A percentile compares a stretch with the other conserved stretches of the same genome.
These are phyloP conservation scores for Brassica hybrid DNA, from an alignment of 441 rosid genomes.

Conservation along the genomic window DNA sequence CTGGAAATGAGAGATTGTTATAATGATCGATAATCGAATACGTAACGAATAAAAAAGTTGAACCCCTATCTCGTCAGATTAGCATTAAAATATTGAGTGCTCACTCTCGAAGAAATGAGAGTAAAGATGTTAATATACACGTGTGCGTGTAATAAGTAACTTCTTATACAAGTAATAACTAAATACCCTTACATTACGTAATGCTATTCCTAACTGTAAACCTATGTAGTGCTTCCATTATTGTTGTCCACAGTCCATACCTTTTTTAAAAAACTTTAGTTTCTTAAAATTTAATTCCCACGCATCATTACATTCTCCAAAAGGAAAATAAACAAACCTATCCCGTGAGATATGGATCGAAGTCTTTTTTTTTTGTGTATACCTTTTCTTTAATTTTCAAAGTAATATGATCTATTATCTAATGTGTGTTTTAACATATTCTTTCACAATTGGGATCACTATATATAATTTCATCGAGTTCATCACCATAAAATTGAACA, in stretches of 20 bases:
- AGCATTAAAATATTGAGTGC: conserved; percentile 1
- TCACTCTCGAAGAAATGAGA: neutral
- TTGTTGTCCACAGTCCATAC: neutral
- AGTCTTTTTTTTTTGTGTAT: neutral
- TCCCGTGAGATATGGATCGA: neutral
- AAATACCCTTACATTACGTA: neutral
- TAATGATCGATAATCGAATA: neutral
- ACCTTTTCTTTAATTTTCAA: neutral
- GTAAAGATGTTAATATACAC: neutral
- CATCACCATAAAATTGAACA: no score
- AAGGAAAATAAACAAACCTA: neutral
- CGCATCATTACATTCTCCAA: conserved; percentile 12
- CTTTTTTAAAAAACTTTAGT: neutral
- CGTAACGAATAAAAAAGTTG: neutral
- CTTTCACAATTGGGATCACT: neutral
- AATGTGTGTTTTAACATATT: neutral
- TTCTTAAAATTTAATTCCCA: neutral
- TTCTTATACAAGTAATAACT: neutral
- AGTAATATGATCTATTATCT: neutral
- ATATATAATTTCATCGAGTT: neutral
- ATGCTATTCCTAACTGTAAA: neutral
- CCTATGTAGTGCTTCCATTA: neutral
- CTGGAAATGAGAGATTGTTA: neutral
- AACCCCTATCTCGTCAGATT: neutral
- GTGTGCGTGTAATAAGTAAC: neutral